Evolutionary conservation across 495 filamentous ascomycete species (phyloP).

Genomic region (Aspergillus mulundensis): DNA sequence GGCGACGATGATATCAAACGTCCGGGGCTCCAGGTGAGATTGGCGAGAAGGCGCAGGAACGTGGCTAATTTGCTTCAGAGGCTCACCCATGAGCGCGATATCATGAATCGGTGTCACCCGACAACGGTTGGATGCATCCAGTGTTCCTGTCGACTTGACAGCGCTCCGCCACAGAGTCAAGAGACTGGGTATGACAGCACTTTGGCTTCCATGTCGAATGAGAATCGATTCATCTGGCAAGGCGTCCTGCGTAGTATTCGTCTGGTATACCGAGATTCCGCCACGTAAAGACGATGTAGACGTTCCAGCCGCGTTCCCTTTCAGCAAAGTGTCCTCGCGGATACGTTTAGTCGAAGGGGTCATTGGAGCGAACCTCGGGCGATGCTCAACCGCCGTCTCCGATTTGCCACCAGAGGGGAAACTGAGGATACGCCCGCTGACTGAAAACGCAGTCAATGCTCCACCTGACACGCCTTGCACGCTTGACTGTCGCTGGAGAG

Average conservation of each 20-base stretch:
- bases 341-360: conserved; percentile 73
- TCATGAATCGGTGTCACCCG: conserved; percentile 43
- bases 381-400: conserved; percentile 34
- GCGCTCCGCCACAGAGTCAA: conserved; percentile 64
- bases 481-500: conserved; percentile 53
- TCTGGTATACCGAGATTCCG: conserved; percentile 58
- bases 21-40: conserved; percentile 36
- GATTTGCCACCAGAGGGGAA: conserved; percentile 27
- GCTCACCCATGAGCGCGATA: conserved; percentile 61
- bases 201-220: conserved; percentile 62
- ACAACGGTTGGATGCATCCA: conserved; percentile 45
- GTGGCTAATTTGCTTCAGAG: conserved; percentile 55
- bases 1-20: conserved; percentile 57
- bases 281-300: conserved; percentile 47
- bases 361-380: conserved; percentile 70
- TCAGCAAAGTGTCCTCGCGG: conserved; percentile 53
- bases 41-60: conserved; percentile 39
- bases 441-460: conserved; percentile 61
- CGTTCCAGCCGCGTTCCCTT: conserved; percentile 32
- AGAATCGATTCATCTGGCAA: conserved; percentile 60
- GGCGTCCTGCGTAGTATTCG: conserved; percentile 41
- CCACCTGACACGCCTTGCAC: conserved; percentile 60
- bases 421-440: conserved; percentile 62
- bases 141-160: conserved; percentile 55
- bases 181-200: conserved; percentile 60